These are phyloP conservation scores for Alliaria petiolata DNA, from an alignment of 345 rosid species.

Conservation along the genomic window DNA sequence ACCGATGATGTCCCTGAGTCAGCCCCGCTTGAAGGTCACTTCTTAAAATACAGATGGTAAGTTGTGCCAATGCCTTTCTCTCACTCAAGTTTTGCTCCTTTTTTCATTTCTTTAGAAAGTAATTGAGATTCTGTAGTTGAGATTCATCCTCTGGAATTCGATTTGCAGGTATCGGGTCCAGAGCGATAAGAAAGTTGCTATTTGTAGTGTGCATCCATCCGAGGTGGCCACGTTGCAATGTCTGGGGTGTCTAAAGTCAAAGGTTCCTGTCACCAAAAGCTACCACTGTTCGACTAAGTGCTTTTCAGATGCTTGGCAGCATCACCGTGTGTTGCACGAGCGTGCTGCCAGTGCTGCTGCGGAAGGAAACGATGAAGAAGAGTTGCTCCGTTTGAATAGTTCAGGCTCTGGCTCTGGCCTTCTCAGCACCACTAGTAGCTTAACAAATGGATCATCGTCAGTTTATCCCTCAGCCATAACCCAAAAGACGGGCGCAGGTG, in stretches of 20 bases:
- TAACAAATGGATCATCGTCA: conserved; percentile 72
- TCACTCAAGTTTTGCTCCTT: too few relatives aligned
- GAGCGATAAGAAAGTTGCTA: conserved; percentile 80
- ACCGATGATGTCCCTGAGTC: conserved; percentile 85
- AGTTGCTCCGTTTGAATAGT: conserved; percentile 72
- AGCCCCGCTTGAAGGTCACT: conserved; percentile 76
- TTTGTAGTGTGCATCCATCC: conserved; percentile 93
- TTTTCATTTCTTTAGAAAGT: too few relatives aligned
- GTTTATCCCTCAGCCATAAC: conserved; percentile 62
- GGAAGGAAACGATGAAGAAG: conserved; percentile 91
- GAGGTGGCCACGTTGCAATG: conserved; percentile 89
- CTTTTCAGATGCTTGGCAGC: conserved; percentile 98
- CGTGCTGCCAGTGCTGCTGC: conserved; percentile 84
- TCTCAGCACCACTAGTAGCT: conserved; percentile 43
- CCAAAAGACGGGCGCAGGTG: conserved; percentile 66
- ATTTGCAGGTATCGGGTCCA: conserved; percentile 79
- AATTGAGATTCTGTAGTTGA: background rate
- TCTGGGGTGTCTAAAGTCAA: conserved; percentile 82
- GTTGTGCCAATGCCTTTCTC: conserved; percentile 16
- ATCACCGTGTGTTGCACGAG: conserved; percentile 91
- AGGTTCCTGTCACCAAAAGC: conserved; percentile 80
- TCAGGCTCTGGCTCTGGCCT: conserved; percentile 61
- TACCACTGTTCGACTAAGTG: conserved; percentile 94
- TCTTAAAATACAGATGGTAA: conserved; percentile 89
- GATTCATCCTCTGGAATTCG: background rate